phyloP scores from a whole-genome alignment of 1,284 basidiomycete genomes.

The Golubevia pallescens region DNA sequence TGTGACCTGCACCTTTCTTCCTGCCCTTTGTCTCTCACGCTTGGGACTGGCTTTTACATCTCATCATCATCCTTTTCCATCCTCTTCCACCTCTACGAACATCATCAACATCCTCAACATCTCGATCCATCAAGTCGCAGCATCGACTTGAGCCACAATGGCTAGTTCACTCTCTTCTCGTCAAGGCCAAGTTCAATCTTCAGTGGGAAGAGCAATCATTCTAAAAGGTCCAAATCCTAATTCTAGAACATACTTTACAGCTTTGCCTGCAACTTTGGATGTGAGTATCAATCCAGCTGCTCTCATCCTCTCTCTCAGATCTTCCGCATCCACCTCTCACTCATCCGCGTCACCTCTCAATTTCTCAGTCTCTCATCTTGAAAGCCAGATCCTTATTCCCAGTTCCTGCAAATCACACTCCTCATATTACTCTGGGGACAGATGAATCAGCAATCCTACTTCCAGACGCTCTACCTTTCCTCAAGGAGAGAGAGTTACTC shows the following conservation, averaged over 20 bases:
- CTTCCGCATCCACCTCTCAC: neutral
- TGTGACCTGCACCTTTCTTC: too few relatives aligned
- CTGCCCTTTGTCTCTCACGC: too few relatives aligned
- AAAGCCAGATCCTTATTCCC: slow-evolving; percentile 48
- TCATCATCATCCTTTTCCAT: too few relatives aligned
- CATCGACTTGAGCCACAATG: too few relatives aligned
- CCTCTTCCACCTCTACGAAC: too few relatives aligned
- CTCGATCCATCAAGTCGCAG: too few relatives aligned
- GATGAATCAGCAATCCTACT: slow-evolving; percentile 46
- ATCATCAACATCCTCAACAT: too few relatives aligned
- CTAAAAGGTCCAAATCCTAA: slow-evolving; percentile 51
- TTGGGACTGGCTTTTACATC: too few relatives aligned
- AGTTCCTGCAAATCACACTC: slow-evolving; percentile 44
- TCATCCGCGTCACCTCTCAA: slow-evolving; percentile 2
- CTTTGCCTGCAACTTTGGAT: slow-evolving; percentile 36
- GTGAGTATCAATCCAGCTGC: slow-evolving; percentile 7
- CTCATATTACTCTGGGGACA: slow-evolving; percentile 41
- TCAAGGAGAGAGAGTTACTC: slow-evolving; percentile 51
- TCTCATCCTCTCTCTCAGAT: slow-evolving; percentile 1
- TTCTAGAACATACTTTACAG: slow-evolving; percentile 49
- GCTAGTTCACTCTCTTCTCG: too few relatives aligned
- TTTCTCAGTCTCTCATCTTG: slow-evolving; percentile 26
- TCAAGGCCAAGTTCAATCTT: neutral
- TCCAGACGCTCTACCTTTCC: slow-evolving; percentile 46
- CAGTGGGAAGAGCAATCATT: slow-evolving; percentile 34